A percentile compares a stretch with the other conserved stretches of the same genome.
Evolutionary conservation across 2,329 filamentous ascomycete genomes (phyloP).

Genomic region (Ceratocystis papillata): DNA sequence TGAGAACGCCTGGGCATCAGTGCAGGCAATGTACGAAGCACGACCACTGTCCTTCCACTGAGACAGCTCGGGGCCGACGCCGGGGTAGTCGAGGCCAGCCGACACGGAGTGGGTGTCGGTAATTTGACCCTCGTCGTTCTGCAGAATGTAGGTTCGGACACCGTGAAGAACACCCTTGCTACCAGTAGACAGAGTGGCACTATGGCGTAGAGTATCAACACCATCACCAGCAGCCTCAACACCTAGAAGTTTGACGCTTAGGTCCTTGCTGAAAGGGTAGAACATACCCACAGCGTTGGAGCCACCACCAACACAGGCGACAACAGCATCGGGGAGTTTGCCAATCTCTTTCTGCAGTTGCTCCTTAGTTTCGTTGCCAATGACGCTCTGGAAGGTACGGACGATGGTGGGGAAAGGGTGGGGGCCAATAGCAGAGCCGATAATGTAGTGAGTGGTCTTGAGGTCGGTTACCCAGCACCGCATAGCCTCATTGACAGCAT

Average conservation of each 20-base stretch:
- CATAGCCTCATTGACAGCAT: constrained; percentile 90
- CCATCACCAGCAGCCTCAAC: constrained; percentile 95
- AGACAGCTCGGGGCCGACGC: constrained; percentile 84
- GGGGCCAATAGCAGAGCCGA: constrained; percentile 92
- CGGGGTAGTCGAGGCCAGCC: constrained; percentile 91
- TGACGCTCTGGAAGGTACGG: constrained; percentile 92
- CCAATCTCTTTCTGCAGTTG: constrained; percentile 78
- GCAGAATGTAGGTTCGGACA: constrained; percentile 88
- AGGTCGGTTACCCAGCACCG: constrained; percentile 89
- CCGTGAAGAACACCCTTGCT: constrained; percentile 90
- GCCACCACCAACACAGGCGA: constrained; percentile 91
- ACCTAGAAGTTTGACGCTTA: constrained; percentile 74
- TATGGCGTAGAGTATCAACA: constrained; percentile 72
- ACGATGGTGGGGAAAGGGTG: constrained; percentile 98
- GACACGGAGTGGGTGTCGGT: constrained; percentile 92
- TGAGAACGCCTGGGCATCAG: constrained; percentile 77
- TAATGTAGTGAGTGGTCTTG: constrained; percentile 93
- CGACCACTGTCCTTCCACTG: constrained; percentile 85
- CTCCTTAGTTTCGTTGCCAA: constrained; percentile 84
- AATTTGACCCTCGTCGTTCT: constrained; percentile 88
- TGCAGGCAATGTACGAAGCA: constrained; percentile 81
- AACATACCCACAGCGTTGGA: constrained; percentile 98
- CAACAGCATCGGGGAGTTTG: constrained; percentile 88
- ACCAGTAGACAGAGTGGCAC: constrained; percentile 76
- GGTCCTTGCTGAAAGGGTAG: constrained; percentile 83